phyloP scores from a whole-genome alignment of 495 filamentous ascomycete genomes.

The Penicillium maclennaniae region DNA sequence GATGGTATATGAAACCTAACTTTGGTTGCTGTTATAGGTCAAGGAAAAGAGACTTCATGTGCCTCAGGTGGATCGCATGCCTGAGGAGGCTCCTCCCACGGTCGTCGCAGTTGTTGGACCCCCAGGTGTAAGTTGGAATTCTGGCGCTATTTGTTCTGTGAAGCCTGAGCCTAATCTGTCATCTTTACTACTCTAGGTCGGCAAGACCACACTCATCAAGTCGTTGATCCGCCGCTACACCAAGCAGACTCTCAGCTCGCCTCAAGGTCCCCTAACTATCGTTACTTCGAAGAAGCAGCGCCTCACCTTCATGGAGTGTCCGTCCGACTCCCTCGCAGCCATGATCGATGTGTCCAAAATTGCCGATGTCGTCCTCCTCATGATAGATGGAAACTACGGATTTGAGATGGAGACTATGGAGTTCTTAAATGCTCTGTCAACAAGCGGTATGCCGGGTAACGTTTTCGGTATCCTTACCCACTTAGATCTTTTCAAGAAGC shows the following conservation, averaged over 20 bases:
- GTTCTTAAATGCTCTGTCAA: constrained; percentile 84
- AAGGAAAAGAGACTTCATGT: constrained; percentile 96
- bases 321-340: constrained; percentile 82
- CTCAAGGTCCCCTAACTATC: constrained; percentile 87
- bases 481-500: constrained; percentile 91
- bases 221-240: constrained; percentile 91
- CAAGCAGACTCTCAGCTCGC: constrained; percentile 87
- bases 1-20: constrained; percentile 14
- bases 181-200: constrained; percentile 37
- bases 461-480: constrained; percentile 97
- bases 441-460: constrained; percentile 95
- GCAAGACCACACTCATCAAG: constrained; percentile 79
- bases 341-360: constrained; percentile 97
- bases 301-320: constrained; percentile 94
- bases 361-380: constrained; percentile 89
- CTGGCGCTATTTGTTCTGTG: neutral
- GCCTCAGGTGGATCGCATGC: constrained; percentile 88
- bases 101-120: constrained; percentile 92
- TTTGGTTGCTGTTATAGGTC: constrained; percentile 50
- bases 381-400: constrained; percentile 98
- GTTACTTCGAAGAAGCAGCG: constrained; percentile 91
- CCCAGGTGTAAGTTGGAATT: constrained; percentile 64
- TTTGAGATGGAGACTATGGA: constrained; percentile 99
- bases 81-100: constrained; percentile 91
- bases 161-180: constrained; percentile 8